Evolutionary conservation across 352 stramenopile genomes (phyloP).

Genomic region (Pythium phragmitis): DNA sequence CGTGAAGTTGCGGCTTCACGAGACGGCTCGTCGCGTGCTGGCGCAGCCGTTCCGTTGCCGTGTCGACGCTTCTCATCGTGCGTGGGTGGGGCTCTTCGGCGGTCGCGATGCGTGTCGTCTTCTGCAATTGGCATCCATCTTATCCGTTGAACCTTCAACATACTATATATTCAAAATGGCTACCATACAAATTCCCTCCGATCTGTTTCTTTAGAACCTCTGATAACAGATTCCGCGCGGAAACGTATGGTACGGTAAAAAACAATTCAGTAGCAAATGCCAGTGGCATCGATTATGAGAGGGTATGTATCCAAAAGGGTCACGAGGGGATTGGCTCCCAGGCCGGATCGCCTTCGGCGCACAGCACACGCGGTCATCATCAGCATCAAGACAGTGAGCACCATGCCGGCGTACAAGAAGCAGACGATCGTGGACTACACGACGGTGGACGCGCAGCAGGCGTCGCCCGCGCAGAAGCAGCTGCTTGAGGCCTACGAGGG

Average conservation of each 20-base stretch:
- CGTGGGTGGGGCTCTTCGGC: not conserved
- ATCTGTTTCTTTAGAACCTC: not conserved
- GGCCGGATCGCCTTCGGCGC: not conserved
- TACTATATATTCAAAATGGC: slow-evolving; percentile 9
- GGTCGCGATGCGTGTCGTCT: not conserved
- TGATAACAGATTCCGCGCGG: not conserved
- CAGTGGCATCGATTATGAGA: not conserved
- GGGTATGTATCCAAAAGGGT: slow-evolving; percentile 8
- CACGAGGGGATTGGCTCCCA: slow-evolving; percentile 33
- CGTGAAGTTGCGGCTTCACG: slow-evolving; percentile 15
- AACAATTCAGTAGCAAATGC: not conserved
- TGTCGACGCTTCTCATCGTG: not conserved
- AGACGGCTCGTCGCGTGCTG: slow-evolving; percentile 13
- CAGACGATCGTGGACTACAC: slow-evolving; percentile 70
- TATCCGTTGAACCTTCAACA: slow-evolving; percentile 12
- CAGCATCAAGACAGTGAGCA: slow-evolving; percentile 14
- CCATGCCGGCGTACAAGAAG: slow-evolving; percentile 63
- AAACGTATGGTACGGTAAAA: not conserved
- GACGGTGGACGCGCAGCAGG: slow-evolving; percentile 34
- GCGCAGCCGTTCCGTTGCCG: not conserved
- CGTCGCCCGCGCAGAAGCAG: slow-evolving; percentile 54
- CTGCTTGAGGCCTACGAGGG: slow-evolving; percentile 48
- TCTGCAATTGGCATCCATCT: slow-evolving; percentile 20
- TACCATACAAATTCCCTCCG: not conserved
- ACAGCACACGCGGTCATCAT: slow-evolving; percentile 2